Base-by-base conservation (phyloP, 2,329 filamentous ascomycete genomes). In the Karstenula rhodostoma region DNA sequence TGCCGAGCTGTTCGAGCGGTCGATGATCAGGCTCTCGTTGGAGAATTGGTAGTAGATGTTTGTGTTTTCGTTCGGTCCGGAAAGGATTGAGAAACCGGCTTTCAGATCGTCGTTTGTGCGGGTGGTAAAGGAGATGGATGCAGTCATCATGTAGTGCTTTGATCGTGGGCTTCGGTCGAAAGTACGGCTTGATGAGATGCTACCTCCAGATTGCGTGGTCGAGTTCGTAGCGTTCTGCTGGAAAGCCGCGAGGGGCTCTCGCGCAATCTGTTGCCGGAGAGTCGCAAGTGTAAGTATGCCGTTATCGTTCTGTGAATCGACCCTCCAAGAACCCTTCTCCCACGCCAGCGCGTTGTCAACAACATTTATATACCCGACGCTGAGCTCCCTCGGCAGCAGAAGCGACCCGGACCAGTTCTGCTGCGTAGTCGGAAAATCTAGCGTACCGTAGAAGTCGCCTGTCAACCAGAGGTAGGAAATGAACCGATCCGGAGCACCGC, bases 401-500 rank as follows among this genome's bases (percentile, higher is more conserved):
- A 83, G 71, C 1, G 79, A 73, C 2, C 80, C 79, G 1, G 79
- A 79, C 80, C 80, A 82, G 48, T 81, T 81, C 59, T 82, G 80
- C 64, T 81, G 79, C 0, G 64, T 22, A 22, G 74, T 77, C 2
- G 80, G 79, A 57, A 81, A 80, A 43, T 72, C 67, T 1, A 73
- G 61, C 6, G 76, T 79, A 0, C 73, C 79, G 58, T 78, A 82
- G 55, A 78, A 76, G 57, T 81, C 73, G n/a, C 79, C 79, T 2
- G 79, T 82, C 43, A 82, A 65, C 80, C 80, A 82, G 1, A 81
- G 22, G 56, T 79, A 81, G 5, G 71, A 70, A 50, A 82, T 74
- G 62, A 79, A 81, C 4, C 80, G 75, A 60, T 82, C 79, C 1
- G 79, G 76, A 0, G 78, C 75, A 22, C 73, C 77, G 44, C 77